Conservation (phyloP, 2,329 filamentous ascomycete genomes). For the Epichloe bromicola region DNA sequence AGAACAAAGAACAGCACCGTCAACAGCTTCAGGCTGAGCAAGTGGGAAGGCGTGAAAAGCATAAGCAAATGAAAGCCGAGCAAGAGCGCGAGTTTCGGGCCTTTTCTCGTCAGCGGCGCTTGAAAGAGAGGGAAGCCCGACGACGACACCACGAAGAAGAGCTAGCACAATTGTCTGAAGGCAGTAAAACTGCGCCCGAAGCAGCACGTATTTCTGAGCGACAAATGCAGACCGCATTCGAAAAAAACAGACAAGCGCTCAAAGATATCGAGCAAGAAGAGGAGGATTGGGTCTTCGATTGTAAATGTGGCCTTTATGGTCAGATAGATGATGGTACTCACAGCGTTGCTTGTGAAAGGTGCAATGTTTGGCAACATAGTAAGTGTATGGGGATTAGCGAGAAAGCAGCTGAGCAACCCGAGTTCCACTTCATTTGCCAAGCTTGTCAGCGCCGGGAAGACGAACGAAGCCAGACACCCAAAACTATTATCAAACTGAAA, state of each 20-base stretch:
- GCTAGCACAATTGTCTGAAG: conserved; percentile 64
- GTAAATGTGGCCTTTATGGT: conserved; percentile 78
- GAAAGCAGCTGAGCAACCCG: conserved; percentile 65
- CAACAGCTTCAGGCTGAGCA: conserved; percentile 38
- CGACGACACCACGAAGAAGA: conserved; percentile 78
- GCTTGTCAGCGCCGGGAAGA: conserved; percentile 61
- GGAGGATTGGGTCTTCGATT: conserved; percentile 90
- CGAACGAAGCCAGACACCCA: conserved; percentile 45
- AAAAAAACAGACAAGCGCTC: conserved; percentile 64
- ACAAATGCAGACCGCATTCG: conserved; percentile 69
- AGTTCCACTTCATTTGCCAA: conserved; percentile 77
- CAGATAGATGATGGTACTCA: conserved; percentile 91
- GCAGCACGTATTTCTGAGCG: conserved; percentile 60
- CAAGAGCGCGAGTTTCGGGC: conserved; percentile 67
- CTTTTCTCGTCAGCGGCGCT: conserved; percentile 71
- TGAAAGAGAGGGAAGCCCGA: conserved; percentile 74
- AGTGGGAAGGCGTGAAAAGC: conserved; percentile 54
- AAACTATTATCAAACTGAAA: conserved; percentile 41
- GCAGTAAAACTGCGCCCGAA: conserved; percentile 48
- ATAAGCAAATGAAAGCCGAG: conserved; percentile 45
- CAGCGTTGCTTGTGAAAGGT: conserved; percentile 85
- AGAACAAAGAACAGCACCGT: conserved; percentile 54
- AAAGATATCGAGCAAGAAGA: conserved; percentile 61
- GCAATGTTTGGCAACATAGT: conserved; percentile 95
- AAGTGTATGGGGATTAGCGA: conserved; percentile 75